These are phyloP conservation scores for Endoconidiophora laricicola DNA, from an alignment of 2,329 filamentous ascomycete species.

Conservation along the genomic window DNA sequence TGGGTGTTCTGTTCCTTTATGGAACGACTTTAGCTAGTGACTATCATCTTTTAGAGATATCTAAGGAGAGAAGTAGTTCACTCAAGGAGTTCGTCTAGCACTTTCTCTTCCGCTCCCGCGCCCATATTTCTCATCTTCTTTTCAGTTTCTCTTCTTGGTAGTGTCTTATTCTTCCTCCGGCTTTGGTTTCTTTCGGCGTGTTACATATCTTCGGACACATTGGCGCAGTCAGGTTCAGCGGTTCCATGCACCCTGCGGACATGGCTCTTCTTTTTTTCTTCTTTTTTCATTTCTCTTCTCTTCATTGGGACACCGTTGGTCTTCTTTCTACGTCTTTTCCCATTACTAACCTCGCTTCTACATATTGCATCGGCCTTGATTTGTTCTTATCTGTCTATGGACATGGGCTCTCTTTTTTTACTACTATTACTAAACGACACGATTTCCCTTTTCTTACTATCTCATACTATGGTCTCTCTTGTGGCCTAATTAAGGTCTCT, in stretches of 20 bases:
- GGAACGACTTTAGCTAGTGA: not conserved
- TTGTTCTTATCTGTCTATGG: not conserved
- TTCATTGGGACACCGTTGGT: not conserved
- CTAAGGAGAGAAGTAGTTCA: not conserved
- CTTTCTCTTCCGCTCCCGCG: not conserved
- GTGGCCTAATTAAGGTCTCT: not conserved
- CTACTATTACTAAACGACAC: not conserved
- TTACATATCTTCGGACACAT: constrained; percentile 4
- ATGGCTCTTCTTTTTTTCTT: not conserved
- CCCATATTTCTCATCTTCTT: constrained; percentile 1
- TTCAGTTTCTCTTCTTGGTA: not conserved
- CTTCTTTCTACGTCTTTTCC: constrained; percentile 1
- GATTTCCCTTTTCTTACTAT: not conserved
- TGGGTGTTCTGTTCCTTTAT: not conserved
- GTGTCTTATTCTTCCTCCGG: too few relatives aligned
- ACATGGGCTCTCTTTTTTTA: not conserved
- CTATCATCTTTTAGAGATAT: not conserved
- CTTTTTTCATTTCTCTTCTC: not conserved
- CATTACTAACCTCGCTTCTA: not conserved
- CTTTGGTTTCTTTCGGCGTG: constrained; percentile 6
- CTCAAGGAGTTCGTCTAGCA: not conserved
- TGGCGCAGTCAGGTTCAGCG: constrained; percentile 4
- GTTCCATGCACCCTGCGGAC: not conserved
- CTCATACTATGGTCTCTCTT: not conserved
- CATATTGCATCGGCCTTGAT: too few relatives aligned